These are phyloP conservation scores for Pseudogymnoascus sp. DNA, from an alignment of 2,329 filamentous ascomycete species.

Conservation along the genomic window DNA sequence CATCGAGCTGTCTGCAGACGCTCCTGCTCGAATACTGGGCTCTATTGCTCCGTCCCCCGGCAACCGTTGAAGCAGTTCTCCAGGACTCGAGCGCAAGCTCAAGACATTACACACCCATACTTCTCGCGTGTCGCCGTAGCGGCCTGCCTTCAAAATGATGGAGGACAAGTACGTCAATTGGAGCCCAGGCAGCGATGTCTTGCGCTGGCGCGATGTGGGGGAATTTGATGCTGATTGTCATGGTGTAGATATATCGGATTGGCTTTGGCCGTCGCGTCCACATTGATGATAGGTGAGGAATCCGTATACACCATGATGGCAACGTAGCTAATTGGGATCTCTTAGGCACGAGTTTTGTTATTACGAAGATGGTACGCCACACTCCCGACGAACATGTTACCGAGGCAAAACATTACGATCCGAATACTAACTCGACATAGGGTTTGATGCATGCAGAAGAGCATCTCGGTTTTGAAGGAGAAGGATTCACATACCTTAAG, in stretches of 20 bases:
- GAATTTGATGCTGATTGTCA: slow-evolving; percentile 18
- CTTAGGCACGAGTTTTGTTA: slow-evolving; percentile 89
- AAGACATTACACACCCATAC: slow-evolving; percentile 10
- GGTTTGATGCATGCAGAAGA: slow-evolving; percentile 86
- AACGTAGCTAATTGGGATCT: slow-evolving; percentile 13
- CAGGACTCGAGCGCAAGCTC: slow-evolving; percentile 23
- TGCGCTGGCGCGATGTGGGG: background rate
- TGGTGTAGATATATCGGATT: slow-evolving; percentile 63
- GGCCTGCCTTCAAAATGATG: slow-evolving; percentile 26
- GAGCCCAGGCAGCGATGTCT: background rate
- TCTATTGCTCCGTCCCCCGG: slow-evolving; percentile 9
- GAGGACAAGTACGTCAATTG: slow-evolving; percentile 38
- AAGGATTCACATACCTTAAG: slow-evolving; percentile 87
- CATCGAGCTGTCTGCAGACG: background rate
- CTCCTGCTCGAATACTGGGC: slow-evolving; percentile 7
- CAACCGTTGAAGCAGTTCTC: slow-evolving; percentile 13
- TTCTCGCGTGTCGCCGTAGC: background rate
- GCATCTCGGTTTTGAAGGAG: slow-evolving; percentile 90
- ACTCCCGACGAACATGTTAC: background rate
- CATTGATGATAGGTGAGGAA: slow-evolving; percentile 64
- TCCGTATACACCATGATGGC: slow-evolving; percentile 14
- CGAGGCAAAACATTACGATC: background rate
- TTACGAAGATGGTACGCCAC: slow-evolving; percentile 82
- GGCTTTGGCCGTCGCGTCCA: slow-evolving; percentile 65
- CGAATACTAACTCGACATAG: slow-evolving; percentile 36